Evolutionary conservation across 805 yeast genomes (phyloP).

Genomic region (Spathaspora sp.): DNA sequence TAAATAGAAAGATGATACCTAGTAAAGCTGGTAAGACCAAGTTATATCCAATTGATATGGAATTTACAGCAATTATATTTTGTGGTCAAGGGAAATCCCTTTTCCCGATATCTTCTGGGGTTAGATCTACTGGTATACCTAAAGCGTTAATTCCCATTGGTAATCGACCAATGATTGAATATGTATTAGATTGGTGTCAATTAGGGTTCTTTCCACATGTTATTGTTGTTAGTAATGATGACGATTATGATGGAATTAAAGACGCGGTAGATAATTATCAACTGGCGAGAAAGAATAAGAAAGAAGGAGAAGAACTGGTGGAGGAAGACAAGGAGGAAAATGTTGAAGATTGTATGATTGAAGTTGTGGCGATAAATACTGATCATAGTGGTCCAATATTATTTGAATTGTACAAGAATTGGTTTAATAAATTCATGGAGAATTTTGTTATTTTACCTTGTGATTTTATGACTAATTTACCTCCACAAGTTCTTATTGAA

Average conservation of each 20-base stretch:
- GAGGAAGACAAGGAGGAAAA: not conserved
- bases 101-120: slow-evolving; percentile 61
- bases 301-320: slow-evolving; percentile 9
- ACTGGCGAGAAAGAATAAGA: slow-evolving; percentile 7
- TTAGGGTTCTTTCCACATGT: slow-evolving; percentile 72
- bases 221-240: slow-evolving; percentile 56
- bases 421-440: slow-evolving; percentile 21
- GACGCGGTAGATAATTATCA: slow-evolving; percentile 45
- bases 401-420: slow-evolving; percentile 42
- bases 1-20: not conserved
- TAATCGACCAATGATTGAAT: slow-evolving; percentile 81
- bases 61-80: slow-evolving; percentile 84
- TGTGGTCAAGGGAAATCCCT: slow-evolving; percentile 82
- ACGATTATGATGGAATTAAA: slow-evolving; percentile 44
- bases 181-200: slow-evolving; percentile 91
- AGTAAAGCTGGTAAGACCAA: not conserved
- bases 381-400: slow-evolving; percentile 64
- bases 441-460: slow-evolving; percentile 83
- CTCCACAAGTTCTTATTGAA: slow-evolving; percentile 85
- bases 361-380: slow-evolving; percentile 17
- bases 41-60: slow-evolving; percentile 48
- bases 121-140: slow-evolving; percentile 60
- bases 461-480: slow-evolving; percentile 88
- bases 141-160: slow-evolving; percentile 90
- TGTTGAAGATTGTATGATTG: slow-evolving; percentile 10